These are phyloP conservation scores for Penicillium sp. DNA, from an alignment of 2,329 filamentous ascomycete genomes.

Conservation along the genomic window DNA sequence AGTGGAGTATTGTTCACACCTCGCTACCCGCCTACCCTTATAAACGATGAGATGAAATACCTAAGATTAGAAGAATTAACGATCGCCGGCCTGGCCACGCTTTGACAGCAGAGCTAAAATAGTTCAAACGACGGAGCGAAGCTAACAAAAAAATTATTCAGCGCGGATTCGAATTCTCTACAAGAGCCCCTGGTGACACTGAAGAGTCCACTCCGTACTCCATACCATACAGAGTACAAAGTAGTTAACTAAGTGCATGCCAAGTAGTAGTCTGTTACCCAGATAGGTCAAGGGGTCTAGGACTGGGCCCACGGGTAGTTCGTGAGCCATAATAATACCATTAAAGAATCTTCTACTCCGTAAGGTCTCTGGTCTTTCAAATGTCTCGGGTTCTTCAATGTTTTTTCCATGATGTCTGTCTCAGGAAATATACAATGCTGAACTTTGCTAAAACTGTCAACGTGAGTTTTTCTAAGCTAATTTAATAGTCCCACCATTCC, in stretches of 20 bases:
- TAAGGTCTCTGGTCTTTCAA: background rate
- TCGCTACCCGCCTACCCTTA: background rate
- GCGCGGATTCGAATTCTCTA: background rate
- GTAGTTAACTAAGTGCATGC: slow-evolving; percentile 10
- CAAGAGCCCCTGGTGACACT: background rate
- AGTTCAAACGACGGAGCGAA: slow-evolving; percentile 18
- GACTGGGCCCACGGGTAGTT: background rate
- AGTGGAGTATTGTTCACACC: background rate
- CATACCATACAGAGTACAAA: background rate
- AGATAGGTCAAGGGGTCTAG: background rate
- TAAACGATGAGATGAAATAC: background rate
- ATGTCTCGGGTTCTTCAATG: background rate
- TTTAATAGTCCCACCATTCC: background rate
- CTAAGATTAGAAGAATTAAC: slow-evolving; percentile 7
- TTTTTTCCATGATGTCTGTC: background rate
- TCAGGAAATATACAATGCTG: background rate
- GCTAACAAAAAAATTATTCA: background rate
- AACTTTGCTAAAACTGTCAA: background rate
- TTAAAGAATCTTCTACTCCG: background rate
- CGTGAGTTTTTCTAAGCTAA: background rate
- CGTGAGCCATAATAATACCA: background rate
- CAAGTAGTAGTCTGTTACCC: background rate
- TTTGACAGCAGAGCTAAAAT: slow-evolving; percentile 5
- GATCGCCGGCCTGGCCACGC: slow-evolving; percentile 9
- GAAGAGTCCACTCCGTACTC: background rate